These are phyloP conservation scores for Beauveria pseudobassiana DNA, from an alignment of 2,329 filamentous ascomycete genomes.

Conservation along the genomic window DNA sequence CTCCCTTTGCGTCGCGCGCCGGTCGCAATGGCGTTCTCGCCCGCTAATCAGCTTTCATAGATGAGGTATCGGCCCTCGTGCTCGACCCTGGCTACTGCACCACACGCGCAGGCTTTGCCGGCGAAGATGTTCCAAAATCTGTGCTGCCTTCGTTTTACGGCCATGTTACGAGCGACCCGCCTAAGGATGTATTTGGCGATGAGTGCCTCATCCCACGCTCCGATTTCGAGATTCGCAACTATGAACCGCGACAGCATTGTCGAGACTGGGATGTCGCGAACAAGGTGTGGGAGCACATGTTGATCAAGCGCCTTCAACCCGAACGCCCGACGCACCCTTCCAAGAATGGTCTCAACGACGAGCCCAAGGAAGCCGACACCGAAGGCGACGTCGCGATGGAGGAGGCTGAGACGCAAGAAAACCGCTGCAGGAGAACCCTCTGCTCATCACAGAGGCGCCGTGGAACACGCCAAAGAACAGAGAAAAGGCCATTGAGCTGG, in stretches of 20 bases:
- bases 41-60: constrained; percentile 36
- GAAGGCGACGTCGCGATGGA: constrained; percentile 56
- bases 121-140: constrained; percentile 94
- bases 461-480: constrained; percentile 86
- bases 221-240: constrained; percentile 80
- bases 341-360: constrained; percentile 74
- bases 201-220: constrained; percentile 74
- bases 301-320: constrained; percentile 81
- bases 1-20: constrained; percentile 11
- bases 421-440: constrained; percentile 77
- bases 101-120: constrained; percentile 90
- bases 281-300: constrained; percentile 86
- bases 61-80: constrained; percentile 95
- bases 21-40: not conserved
- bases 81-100: constrained; percentile 90
- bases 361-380: constrained; percentile 49
- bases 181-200: constrained; percentile 73
- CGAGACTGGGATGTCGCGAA: constrained; percentile 93
- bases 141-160: constrained; percentile 89
- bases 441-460: constrained; percentile 88
- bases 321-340: constrained; percentile 60
- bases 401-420: constrained; percentile 51
- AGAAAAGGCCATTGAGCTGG: constrained; percentile 91
- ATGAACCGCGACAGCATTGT: constrained; percentile 85
- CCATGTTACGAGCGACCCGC: constrained; percentile 37